phyloP scores from a whole-genome alignment of 1,284 basidiomycete genomes.

The Ceratobasidium sp. region DNA sequence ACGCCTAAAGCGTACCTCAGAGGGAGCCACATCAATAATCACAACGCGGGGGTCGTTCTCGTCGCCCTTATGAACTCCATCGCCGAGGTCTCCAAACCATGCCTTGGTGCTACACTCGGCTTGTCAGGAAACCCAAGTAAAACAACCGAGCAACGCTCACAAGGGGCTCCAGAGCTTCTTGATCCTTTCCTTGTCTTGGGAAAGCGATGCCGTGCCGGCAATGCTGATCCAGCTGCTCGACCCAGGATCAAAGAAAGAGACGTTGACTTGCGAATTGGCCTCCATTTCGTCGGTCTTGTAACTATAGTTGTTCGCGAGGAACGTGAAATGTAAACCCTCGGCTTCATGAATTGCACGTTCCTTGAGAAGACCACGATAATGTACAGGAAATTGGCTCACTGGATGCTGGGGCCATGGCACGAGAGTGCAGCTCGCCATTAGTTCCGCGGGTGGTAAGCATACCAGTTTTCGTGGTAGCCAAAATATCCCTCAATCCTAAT shows the following conservation, averaged over 20 bases:
- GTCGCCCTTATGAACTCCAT: slow-evolving; percentile 85
- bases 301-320: slow-evolving; percentile 78
- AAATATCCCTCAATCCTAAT: slow-evolving; percentile 65
- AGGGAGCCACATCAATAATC: slow-evolving; percentile 80
- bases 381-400: slow-evolving; percentile 56
- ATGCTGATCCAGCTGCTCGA: slow-evolving; percentile 87
- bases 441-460: slow-evolving; percentile 82
- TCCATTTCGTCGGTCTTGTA: slow-evolving; percentile 78
- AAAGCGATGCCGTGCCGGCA: slow-evolving; percentile 73
- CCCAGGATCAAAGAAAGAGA: slow-evolving; percentile 75
- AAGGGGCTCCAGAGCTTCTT: slow-evolving; percentile 70
- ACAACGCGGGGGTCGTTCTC: slow-evolving; percentile 80
- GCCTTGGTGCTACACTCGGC: slow-evolving; percentile 61
- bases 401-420: slow-evolving; percentile 78
- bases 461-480: slow-evolving; percentile 68
- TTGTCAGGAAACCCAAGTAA: slow-evolving; percentile 40
- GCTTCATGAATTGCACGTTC: slow-evolving; percentile 37
- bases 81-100: slow-evolving; percentile 88
- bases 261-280: slow-evolving; percentile 78
- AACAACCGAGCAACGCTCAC: slow-evolving; percentile 53
- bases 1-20: slow-evolving; percentile 58
- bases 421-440: slow-evolving; percentile 78
- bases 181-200: slow-evolving; percentile 68
- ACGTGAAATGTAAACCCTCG: slow-evolving; percentile 59
- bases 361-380: too few relatives aligned